Conservation (phyloP, 306 rosid species). For the Gastrolobium villosum region DNA sequence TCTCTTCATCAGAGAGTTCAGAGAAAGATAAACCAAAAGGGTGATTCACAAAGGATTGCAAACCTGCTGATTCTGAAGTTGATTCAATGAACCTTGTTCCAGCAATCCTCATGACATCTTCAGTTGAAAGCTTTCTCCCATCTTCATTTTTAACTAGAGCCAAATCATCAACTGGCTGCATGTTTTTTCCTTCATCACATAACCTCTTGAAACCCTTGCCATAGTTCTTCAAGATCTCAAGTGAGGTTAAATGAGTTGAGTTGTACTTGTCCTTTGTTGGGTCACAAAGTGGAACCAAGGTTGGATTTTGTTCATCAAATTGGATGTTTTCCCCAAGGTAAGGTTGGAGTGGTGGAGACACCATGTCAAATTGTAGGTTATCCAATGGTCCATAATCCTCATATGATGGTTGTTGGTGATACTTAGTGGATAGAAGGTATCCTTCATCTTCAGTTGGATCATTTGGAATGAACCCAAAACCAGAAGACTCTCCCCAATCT, state of each 20-base stretch:
- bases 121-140: constrained; percentile 57
- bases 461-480: constrained; percentile 42
- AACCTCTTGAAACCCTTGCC: constrained; percentile 56
- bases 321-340: neutral
- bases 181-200: constrained; percentile 43
- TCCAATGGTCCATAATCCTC: constrained; percentile 50
- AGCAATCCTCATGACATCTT: constrained; percentile 69
- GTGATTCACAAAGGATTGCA: constrained; percentile 47
- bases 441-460: constrained; percentile 39
- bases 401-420: constrained; percentile 42
- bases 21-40: constrained; percentile 60
- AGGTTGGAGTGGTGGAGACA: constrained; percentile 53
- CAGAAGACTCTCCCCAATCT: constrained; percentile 41
- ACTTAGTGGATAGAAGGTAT: constrained; percentile 42
- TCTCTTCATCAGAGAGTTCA: constrained; percentile 61
- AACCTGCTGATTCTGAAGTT: constrained; percentile 41
- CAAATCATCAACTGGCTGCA: constrained; percentile 42
- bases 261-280: constrained; percentile 40
- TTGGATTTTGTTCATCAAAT: constrained; percentile 39
- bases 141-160: neutral
- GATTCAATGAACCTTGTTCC: constrained; percentile 73
- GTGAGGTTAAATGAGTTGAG: constrained; percentile 54
- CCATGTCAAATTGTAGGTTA: constrained; percentile 53
- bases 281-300: constrained; percentile 38
- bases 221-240: constrained; percentile 63